phyloP scores from a whole-genome alignment of 129 eudicot species.

The Centrapalus pauciflorus region DNA sequence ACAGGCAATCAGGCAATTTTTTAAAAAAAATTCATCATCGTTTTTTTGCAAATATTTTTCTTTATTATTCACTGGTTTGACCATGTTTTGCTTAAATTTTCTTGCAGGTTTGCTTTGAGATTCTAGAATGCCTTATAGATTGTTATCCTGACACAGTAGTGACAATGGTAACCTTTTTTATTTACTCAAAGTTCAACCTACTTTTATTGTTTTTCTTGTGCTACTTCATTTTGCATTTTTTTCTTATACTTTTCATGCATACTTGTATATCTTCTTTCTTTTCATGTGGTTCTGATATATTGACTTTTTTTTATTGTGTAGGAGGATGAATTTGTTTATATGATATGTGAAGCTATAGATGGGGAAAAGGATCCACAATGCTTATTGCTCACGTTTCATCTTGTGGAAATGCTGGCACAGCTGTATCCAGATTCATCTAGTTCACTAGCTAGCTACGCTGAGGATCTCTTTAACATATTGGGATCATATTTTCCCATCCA shows the following conservation, averaged over 20 bases:
- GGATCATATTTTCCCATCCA: conserved; percentile 90
- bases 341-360: conserved; percentile 82
- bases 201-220: neutral
- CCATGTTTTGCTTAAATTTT: conserved; percentile 8
- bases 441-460: conserved; percentile 64
- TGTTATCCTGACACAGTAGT: conserved; percentile 43
- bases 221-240: neutral
- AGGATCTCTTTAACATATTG: conserved; percentile 71
- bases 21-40: neutral
- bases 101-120: conserved; percentile 84
- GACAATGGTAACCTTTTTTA: conserved; percentile 40
- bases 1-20: too few species aligned
- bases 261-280: neutral
- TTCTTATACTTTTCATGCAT: neutral
- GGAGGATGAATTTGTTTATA: conserved; percentile 72
- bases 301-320: conserved; percentile 19
- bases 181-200: neutral
- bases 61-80: neutral
- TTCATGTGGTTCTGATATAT: neutral
- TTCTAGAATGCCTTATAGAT: conserved; percentile 71
- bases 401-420: conserved; percentile 56
- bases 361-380: conserved; percentile 94
- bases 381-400: conserved; percentile 58
- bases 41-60: neutral
- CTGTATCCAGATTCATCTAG: conserved; percentile 62